phyloP scores from a whole-genome alignment of 2,329 filamentous ascomycete species.

The Elsinoe australis region DNA sequence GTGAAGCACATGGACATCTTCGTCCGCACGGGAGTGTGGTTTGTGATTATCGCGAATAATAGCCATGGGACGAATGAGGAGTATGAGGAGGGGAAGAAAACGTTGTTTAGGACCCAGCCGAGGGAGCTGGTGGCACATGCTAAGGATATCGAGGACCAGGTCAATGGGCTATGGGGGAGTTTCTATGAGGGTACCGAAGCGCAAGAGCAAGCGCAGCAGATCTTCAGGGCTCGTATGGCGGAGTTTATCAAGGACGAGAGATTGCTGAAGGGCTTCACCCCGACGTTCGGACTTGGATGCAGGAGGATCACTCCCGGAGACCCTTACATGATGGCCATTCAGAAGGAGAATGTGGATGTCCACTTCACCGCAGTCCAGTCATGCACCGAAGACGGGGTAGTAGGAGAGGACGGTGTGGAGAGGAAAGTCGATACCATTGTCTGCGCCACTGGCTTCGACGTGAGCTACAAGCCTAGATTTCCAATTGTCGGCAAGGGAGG shows the following conservation, averaged over 20 bases:
- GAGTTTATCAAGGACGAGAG: slow-evolving; percentile 47
- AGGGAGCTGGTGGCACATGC: slow-evolving; percentile 37
- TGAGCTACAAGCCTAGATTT: slow-evolving; percentile 38
- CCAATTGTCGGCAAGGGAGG: slow-evolving; percentile 37
- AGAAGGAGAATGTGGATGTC: slow-evolving; percentile 44
- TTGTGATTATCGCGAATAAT: slow-evolving; percentile 41
- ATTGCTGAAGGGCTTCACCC: slow-evolving; percentile 42
- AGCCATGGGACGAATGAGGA: slow-evolving; percentile 37
- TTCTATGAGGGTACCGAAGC: slow-evolving; percentile 39
- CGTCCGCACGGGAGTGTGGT: slow-evolving; percentile 41
- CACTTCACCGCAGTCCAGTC: slow-evolving; percentile 42
- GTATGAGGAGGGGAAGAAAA: slow-evolving; percentile 38
- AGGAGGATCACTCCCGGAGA: slow-evolving; percentile 44
- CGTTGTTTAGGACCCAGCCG: slow-evolving; percentile 38
- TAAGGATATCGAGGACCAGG: slow-evolving; percentile 40
- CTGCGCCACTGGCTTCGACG: slow-evolving; percentile 41
- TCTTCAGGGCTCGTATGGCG: slow-evolving; percentile 40
- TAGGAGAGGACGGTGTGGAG: slow-evolving; percentile 38
- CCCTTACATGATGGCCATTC: slow-evolving; percentile 45
- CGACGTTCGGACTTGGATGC: slow-evolving; percentile 41
- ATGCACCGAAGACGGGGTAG: slow-evolving; percentile 41
- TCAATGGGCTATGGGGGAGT: slow-evolving; percentile 42
- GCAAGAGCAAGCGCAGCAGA: slow-evolving; percentile 35
- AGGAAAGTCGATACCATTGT: slow-evolving; percentile 38
- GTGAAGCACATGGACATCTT: slow-evolving; percentile 42